Percentiles rank a stretch among this genome's conserved stretches.
Evolutionary conservation across 495 filamentous ascomycete genomes (phyloP).

Genomic region (Daldinia decipiens): DNA sequence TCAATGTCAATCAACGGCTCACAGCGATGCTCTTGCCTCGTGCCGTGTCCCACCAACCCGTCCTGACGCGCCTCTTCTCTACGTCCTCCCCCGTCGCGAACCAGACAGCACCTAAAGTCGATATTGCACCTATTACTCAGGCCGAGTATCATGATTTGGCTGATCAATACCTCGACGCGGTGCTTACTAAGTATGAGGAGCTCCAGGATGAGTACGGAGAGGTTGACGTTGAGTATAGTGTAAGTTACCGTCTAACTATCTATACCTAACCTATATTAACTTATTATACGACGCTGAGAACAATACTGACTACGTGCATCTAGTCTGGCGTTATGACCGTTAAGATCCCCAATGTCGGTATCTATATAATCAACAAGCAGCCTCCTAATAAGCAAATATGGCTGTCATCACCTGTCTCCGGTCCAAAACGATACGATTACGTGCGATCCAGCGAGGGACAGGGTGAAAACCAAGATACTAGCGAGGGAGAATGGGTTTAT

Average conservation of each 20-base stretch:
- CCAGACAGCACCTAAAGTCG: conserved; percentile 28
- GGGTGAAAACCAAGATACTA: conserved; percentile 77
- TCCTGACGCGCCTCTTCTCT: conserved; percentile 21
- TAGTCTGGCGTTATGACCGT: conserved; percentile 89
- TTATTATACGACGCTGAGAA: neutral
- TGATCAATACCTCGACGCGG: conserved; percentile 64
- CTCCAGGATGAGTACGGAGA: conserved; percentile 70
- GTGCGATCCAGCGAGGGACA: conserved; percentile 74
- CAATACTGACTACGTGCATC: conserved; percentile 23
- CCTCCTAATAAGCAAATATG: conserved; percentile 97
- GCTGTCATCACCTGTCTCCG: conserved; percentile 91
- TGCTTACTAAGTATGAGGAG: conserved; percentile 71
- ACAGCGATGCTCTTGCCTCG: neutral
- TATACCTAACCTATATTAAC: neutral
- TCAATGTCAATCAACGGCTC: conserved; percentile 1
- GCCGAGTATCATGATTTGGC: conserved; percentile 60
- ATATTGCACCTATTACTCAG: conserved; percentile 50
- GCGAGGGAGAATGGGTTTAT: conserved; percentile 83
- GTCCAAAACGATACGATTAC: conserved; percentile 93
- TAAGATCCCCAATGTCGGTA: conserved; percentile 69
- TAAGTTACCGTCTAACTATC: conserved; percentile 51
- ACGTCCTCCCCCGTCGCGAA: conserved; percentile 40
- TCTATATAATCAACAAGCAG: conserved; percentile 96
- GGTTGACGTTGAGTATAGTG: conserved; percentile 73
- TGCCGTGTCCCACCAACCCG: conserved; percentile 10